Evolutionary conservation across 1,284 basidiomycete species (phyloP).

Genomic region (Peniophora sp.): DNA sequence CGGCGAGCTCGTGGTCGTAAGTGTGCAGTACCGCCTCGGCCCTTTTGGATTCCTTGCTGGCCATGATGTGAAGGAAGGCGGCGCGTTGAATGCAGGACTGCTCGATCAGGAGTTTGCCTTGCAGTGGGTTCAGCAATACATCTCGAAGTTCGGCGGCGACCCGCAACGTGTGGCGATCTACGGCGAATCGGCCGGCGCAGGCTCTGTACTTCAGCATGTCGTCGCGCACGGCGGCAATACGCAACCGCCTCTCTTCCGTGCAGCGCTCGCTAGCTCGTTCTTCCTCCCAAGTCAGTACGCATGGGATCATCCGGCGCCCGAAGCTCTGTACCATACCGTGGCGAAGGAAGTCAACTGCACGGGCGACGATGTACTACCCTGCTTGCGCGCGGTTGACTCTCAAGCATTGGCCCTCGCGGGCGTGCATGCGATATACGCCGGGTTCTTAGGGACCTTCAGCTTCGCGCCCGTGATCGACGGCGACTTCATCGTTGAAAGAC

Average conservation of each 20-base stretch:
- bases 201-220: conserved; percentile 24
- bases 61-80: conserved; percentile 16
- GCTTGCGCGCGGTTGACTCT: conserved; percentile 22
- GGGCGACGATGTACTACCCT: neutral
- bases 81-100: conserved; percentile 31
- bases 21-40: conserved; percentile 34
- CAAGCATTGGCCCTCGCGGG: conserved; percentile 26
- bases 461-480: conserved; percentile 40
- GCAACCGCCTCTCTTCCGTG: conserved; percentile 7
- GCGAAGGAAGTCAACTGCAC: neutral
- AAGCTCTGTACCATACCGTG: neutral
- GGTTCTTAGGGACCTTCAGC: conserved; percentile 32
- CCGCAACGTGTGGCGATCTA: conserved; percentile 31
- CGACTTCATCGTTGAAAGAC: conserved; percentile 32
- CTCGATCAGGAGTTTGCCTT: conserved; percentile 38
- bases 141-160: conserved; percentile 34
- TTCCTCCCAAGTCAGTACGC: conserved; percentile 5
- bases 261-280: conserved; percentile 5
- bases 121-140: conserved; percentile 38
- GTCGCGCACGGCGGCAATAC: conserved; percentile 7
- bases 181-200: conserved; percentile 28
- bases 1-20: conserved; percentile 25
- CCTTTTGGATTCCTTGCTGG: conserved; percentile 29
- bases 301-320: neutral
- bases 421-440: conserved; percentile 20